These are phyloP conservation scores for Trypanosoma avium DNA, from an alignment of 208 protist genomes.

Conservation along the genomic window DNA sequence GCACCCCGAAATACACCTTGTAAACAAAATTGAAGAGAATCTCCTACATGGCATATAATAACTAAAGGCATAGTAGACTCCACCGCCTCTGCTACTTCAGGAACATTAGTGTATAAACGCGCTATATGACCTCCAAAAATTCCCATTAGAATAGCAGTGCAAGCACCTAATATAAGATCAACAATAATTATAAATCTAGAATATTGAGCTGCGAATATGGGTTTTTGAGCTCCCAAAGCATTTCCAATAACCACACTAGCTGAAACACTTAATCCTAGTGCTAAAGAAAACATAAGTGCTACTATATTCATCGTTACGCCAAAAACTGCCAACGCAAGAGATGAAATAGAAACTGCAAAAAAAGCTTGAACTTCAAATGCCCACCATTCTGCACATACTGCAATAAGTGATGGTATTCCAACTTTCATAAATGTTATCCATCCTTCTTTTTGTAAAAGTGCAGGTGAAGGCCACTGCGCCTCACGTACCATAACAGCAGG, in stretches of 20 bases:
- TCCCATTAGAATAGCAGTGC: constrained; percentile 38
- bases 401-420: constrained; percentile 52
- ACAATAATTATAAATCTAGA: constrained; percentile 54
- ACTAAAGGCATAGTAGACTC: constrained; percentile 50
- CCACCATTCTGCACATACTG: constrained; percentile 77
- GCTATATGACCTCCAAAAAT: constrained; percentile 58
- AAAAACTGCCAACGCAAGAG: constrained; percentile 48
- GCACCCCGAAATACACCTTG: constrained; percentile 68
- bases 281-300: constrained; percentile 48
- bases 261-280: constrained; percentile 66
- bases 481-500: constrained; percentile 47
- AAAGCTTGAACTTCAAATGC: constrained; percentile 68
- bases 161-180: constrained; percentile 39
- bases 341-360: constrained; percentile 44
- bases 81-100: constrained; percentile 35
- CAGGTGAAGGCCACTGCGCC: constrained; percentile 57
- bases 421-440: constrained; percentile 55
- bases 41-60: constrained; percentile 49
- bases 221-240: constrained; percentile 42
- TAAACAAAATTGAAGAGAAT: constrained; percentile 69
- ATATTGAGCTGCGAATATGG: constrained; percentile 48
- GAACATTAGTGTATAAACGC: constrained; percentile 40
- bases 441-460: constrained; percentile 33
- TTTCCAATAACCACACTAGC: constrained; percentile 67
- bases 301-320: constrained; percentile 64